Percentiles rank a stretch among this genome's conserved stretches.
phyloP scores from a whole-genome alignment of 345 rosid species.

The Gynandropsis gynandra region DNA sequence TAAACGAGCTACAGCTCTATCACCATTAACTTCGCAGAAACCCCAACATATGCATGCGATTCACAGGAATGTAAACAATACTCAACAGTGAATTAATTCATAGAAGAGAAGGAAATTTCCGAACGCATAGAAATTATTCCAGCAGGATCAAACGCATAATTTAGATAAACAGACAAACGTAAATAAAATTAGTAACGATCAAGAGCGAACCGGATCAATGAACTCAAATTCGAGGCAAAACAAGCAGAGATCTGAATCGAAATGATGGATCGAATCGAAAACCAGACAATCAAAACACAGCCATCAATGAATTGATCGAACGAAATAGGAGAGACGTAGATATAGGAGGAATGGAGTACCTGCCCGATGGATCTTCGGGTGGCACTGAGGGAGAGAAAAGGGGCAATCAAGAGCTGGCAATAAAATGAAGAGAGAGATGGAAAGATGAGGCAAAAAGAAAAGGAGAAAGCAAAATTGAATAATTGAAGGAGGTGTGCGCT shows the following conservation, averaged over 20 bases:
- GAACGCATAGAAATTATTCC: too few relatives aligned
- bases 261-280: conserved; percentile 11
- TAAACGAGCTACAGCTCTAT: too few relatives aligned
- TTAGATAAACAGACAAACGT: too few relatives aligned
- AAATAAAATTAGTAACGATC: not conserved
- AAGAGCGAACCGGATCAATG: conserved; percentile 5
- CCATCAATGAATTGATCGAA: conserved; percentile 17
- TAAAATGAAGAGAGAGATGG: not conserved
- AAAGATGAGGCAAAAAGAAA: conserved; percentile 2
- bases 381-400: conserved; percentile 8
- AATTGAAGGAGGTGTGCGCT: conserved; percentile 20
- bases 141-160: too few relatives aligned
- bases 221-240: not conserved
- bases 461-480: conserved; percentile 15
- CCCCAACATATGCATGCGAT: too few relatives aligned
- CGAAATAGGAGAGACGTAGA: too few relatives aligned
- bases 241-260: conserved; percentile 3
- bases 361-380: conserved; percentile 9
- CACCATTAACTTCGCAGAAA: too few relatives aligned
- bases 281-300: conserved; percentile 13
- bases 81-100: too few relatives aligned
- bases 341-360: conserved; percentile 16
- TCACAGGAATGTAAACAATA: too few relatives aligned
- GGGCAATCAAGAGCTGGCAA: conserved; percentile 13
- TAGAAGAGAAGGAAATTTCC: too few relatives aligned